phyloP scores from a whole-genome alignment of 1,284 basidiomycete genomes.

The Sporisorium graminicola region DNA sequence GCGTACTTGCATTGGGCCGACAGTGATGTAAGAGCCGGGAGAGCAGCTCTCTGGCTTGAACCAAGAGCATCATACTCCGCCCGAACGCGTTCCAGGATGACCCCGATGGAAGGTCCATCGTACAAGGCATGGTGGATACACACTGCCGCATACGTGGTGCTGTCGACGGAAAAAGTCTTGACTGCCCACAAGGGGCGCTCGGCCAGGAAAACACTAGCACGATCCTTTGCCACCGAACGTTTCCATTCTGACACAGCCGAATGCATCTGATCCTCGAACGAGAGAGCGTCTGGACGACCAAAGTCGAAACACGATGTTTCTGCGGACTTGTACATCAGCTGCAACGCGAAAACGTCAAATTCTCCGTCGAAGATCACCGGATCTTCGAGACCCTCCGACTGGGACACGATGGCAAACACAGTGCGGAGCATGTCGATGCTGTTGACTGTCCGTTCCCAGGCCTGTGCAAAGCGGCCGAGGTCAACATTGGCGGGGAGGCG shows the following conservation, averaged over 20 bases:
- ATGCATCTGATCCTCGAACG: background rate
- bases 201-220: background rate
- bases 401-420: slow-evolving; percentile 10
- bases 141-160: slow-evolving; percentile 5
- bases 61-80: slow-evolving; percentile 13
- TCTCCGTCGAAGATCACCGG: slow-evolving; percentile 1
- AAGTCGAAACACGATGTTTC: slow-evolving; percentile 1
- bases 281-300: background rate
- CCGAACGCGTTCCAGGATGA: slow-evolving; percentile 13
- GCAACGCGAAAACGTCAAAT: slow-evolving; percentile 5
- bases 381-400: background rate
- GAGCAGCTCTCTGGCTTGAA: background rate
- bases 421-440: slow-evolving; percentile 16
- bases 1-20: slow-evolving; percentile 4
- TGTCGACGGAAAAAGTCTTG: background rate
- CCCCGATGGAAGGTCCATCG: slow-evolving; percentile 19
- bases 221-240: slow-evolving; percentile 5
- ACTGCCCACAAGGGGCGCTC: slow-evolving; percentile 9
- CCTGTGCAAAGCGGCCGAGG: slow-evolving; percentile 2
- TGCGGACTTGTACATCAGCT: background rate
- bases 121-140: slow-evolving; percentile 26
- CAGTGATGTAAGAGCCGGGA: background rate
- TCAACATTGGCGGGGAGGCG: slow-evolving; percentile 6
- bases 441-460: slow-evolving; percentile 6
- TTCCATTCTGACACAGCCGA: slow-evolving; percentile 1